Evolutionary conservation across 2,329 filamentous ascomycete species (phyloP), one percentile per base, ranked within the genome.

Genomic region (Paracoccidioides lutzii): DNA sequence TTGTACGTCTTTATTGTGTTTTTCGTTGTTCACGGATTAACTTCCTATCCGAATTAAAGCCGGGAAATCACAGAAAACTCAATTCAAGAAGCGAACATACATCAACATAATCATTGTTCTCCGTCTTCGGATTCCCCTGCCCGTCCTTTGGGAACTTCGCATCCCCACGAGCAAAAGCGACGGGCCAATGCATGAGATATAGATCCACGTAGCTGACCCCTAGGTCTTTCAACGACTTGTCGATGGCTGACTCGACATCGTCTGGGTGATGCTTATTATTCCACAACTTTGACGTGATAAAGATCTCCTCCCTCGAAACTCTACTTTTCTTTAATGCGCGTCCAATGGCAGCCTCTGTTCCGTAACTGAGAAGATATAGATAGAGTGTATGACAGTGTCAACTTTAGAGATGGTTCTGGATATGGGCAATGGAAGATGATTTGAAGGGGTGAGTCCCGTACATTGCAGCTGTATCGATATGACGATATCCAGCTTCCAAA

Each of bases 141-240:
- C 70, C 63, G 55, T 68, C 66, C 58, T 75, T 76, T 3, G 78
- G 78, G 52, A 78, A 73, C 43, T 72, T 59, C 5, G 74, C 69
- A 28, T 71, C 68, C n/a, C 76, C 73, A 30, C 73, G 69, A 49
- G 75, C 73, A 65, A 79, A 81, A 0, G 80, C 71, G 8, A 75
- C 73, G 0, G 80, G 80, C 76, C 78, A 88, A 69, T 87, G 83
- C 65, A 89, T 85, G 57, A 87, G 75, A 67, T 80, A 86, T 9
- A 88, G 73, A 65, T 88, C 84, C 56, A 88, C 73, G 65, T 87
- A 87, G 57, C 83, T 82, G 42, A 83, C 72, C 10, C 76, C 78
- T 63, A 86, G 76, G 63, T 82, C 77, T 65, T 82, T 77, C 53
- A 86, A 73, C 44, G 82, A 82, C 43, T 79, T 76, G 59, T 78